A percentile compares a stretch with the other conserved stretches of the same genome.
phyloP scores from a whole-genome alignment of 345 rosid species.

The Cardamine resedifolia region DNA sequence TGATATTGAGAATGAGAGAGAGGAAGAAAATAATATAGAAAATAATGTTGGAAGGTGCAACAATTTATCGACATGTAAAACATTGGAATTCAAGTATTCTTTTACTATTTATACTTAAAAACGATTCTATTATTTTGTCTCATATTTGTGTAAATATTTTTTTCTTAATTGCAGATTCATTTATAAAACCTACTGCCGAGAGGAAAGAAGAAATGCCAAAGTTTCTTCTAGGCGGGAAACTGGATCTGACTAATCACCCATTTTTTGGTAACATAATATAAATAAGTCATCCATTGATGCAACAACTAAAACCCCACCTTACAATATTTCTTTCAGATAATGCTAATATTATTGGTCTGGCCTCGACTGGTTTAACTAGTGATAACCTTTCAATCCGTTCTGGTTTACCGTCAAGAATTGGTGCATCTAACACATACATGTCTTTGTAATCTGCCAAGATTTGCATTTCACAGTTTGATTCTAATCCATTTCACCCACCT shows the following conservation, averaged over 20 bases:
- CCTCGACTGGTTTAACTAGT: not conserved
- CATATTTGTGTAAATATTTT: not conserved
- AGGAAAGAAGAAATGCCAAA: not conserved
- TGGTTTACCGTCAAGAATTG: not conserved
- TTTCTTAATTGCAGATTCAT: not conserved
- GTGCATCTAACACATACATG: not conserved
- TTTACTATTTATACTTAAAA: not conserved
- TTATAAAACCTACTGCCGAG: not conserved
- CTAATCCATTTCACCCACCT: not conserved
- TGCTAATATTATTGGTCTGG: not conserved
- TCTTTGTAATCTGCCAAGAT: not conserved
- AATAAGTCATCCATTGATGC: not conserved
- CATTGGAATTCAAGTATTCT: constrained; percentile 5
- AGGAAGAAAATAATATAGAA: too few relatives aligned
- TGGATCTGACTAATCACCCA: not conserved
- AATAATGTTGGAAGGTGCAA: not conserved
- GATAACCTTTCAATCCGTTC: not conserved
- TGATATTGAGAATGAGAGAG: not conserved
- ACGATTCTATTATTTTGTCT: not conserved
- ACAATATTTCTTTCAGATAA: not conserved
- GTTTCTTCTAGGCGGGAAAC: not conserved
- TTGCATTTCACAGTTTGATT: not conserved
- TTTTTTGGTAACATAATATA: not conserved
- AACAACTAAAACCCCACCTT: not conserved
- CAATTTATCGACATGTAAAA: constrained; percentile 30